These are phyloP conservation scores for Mariannaea elegans DNA, from an alignment of 2,329 filamentous ascomycete genomes.

Conservation along the genomic window DNA sequence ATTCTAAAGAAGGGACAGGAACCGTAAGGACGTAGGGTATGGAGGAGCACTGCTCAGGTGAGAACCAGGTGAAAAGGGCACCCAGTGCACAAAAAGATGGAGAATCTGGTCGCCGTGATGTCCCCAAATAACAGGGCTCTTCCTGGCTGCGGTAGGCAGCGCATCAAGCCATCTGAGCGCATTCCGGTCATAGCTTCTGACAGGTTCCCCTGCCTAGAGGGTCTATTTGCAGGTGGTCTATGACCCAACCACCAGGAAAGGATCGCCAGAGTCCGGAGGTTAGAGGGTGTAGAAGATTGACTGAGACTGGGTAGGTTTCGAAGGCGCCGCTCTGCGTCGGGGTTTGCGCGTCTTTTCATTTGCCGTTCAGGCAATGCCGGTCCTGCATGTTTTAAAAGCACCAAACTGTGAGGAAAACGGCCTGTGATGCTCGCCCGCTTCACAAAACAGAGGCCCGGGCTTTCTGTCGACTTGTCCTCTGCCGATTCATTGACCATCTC, in stretches of 20 bases:
- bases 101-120: slow-evolving; percentile 18
- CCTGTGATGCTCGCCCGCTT: slow-evolving; percentile 6
- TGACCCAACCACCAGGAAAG: slow-evolving; percentile 16
- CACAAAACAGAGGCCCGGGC: not conserved
- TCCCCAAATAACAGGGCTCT: slow-evolving; percentile 19
- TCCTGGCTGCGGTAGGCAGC: slow-evolving; percentile 14
- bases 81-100: slow-evolving; percentile 17
- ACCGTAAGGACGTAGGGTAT: not conserved
- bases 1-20: not conserved
- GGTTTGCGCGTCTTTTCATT: slow-evolving; percentile 10
- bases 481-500: not conserved
- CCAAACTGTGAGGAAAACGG: not conserved
- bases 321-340: slow-evolving; percentile 10
- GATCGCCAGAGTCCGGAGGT: slow-evolving; percentile 12
- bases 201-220: slow-evolving; percentile 25
- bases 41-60: slow-evolving; percentile 10
- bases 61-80: slow-evolving; percentile 1
- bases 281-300: not conserved
- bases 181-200: slow-evolving; percentile 30
- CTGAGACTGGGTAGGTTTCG: not conserved
- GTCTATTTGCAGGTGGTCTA: slow-evolving; percentile 16
- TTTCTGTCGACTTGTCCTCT: not conserved
- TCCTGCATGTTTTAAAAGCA: not conserved
- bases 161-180: slow-evolving; percentile 23
- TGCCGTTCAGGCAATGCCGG: slow-evolving; percentile 1